Evolutionary conservation across 371 early-diverging fungal genomes (phyloP).

Genomic region (Actinomucor elegans): DNA sequence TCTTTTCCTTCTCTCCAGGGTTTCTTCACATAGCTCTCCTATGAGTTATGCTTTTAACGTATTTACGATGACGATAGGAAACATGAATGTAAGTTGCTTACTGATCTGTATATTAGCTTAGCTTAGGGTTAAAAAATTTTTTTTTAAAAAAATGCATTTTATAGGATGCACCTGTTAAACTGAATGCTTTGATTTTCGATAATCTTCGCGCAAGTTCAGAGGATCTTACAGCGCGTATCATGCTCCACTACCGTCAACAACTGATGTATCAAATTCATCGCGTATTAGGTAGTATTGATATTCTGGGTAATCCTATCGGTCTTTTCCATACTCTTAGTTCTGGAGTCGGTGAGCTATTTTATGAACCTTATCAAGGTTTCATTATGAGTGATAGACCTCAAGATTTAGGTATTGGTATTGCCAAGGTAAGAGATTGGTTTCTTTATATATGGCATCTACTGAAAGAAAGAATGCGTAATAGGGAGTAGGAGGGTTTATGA

Average conservation of each 20-base stretch:
- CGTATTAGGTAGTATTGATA: conserved; percentile 85
- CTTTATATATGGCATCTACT: conserved; percentile 36
- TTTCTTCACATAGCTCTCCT: conserved; percentile 25
- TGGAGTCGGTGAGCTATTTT: conserved; percentile 87
- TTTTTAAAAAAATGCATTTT: not conserved
- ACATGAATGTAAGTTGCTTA: conserved; percentile 63
- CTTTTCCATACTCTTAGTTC: conserved; percentile 82
- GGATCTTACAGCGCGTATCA: conserved; percentile 37
- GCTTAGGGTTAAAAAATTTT: not conserved
- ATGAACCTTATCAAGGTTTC: conserved; percentile 90
- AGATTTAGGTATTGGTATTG: conserved; percentile 85
- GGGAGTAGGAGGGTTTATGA: conserved; percentile 54
- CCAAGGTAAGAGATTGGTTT: conserved; percentile 59
- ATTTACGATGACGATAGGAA: conserved; percentile 88
- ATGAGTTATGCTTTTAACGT: conserved; percentile 67
- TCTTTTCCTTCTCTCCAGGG: conserved; percentile 7
- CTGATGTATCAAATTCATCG: conserved; percentile 81
- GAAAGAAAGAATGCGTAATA: conserved; percentile 2
- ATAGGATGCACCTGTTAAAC: conserved; percentile 78
- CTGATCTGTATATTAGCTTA: not conserved
- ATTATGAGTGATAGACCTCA: conserved; percentile 86
- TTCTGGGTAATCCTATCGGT: conserved; percentile 91
- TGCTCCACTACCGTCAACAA: conserved; percentile 75
- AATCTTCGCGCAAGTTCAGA: conserved; percentile 70
- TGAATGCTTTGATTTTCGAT: conserved; percentile 82